Percentiles rank a stretch among this genome's conserved stretches.
These are phyloP conservation scores for Lachancea fermentati DNA, from an alignment of 805 yeast genomes.

Conservation along the genomic window DNA sequence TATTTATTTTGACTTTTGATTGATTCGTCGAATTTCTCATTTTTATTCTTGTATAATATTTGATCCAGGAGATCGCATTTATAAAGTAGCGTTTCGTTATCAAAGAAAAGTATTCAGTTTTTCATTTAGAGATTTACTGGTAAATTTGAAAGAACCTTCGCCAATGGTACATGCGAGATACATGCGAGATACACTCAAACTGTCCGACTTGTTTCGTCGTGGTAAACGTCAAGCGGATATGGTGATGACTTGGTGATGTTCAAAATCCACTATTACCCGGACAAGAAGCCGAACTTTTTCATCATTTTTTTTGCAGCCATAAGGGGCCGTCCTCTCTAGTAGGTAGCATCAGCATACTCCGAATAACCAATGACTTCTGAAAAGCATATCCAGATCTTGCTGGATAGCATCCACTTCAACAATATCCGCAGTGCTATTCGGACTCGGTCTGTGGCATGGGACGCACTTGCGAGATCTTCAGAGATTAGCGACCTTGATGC, in stretches of 20 bases:
- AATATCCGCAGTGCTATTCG: conserved; percentile 65
- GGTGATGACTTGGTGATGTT: too few species aligned
- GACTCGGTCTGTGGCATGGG: conserved; percentile 87
- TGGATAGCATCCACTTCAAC: conserved; percentile 62
- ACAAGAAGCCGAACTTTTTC: neutral
- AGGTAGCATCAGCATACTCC: neutral
- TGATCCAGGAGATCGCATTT: neutral
- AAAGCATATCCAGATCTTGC: conserved; percentile 22
- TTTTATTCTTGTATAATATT: neutral
- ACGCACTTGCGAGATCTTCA: conserved; percentile 73
- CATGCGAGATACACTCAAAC: too few species aligned
- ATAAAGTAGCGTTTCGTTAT: neutral
- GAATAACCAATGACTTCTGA: conserved; percentile 2
- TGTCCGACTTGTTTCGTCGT: too few species aligned
- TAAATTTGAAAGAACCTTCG: too few species aligned
- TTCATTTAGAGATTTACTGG: too few species aligned
- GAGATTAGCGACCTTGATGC: conserved; percentile 66
- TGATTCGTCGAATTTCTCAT: neutral
- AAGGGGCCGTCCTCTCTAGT: neutral
- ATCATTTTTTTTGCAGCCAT: conserved; percentile 7
- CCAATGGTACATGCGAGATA: too few species aligned
- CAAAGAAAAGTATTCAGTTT: too few species aligned
- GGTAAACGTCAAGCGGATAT: too few species aligned
- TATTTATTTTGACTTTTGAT: too few species aligned
- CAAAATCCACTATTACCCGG: neutral